Base-by-base conservation (phyloP, 2,329 filamentous ascomycete species). In the Aspergillus niger region DNA sequence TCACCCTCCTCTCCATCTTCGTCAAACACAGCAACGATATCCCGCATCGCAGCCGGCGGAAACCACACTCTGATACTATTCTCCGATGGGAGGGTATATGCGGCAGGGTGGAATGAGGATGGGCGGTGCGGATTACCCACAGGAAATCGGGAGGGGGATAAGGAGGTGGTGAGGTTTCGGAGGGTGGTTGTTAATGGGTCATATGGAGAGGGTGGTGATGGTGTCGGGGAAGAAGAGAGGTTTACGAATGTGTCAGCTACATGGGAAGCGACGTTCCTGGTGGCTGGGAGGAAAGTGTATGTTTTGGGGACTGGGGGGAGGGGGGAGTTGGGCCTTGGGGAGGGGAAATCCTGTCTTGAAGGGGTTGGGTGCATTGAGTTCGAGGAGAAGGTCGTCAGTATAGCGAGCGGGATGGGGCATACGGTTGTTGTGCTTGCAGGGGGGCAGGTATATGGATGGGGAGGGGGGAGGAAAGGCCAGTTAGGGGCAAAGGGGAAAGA, bases 391-490 rank as follows among this genome's bases (percentile, higher is more conserved):
- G 74, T 96, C 3, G 76, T 85, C 1, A 84, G 89, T 60, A 72
- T 97, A 26, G 81, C 88, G 2, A 89, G 91, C 10, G 87, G 90
- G 32, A 90, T 96, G 81, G 87, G 86, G 22, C 95, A 99, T 72
- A 86, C 87, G 0, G 85, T 96, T 15, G 86, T 81, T 1, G 84
- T 97, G 0, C 77, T 96, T 3, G 84, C 84, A 47, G 89, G 90
- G 71, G 94, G 93, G 0, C 83, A 90, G 15, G 88, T 89, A 1
- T 96, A 90, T 72, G 93, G 92, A 2, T 98, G 94, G 94, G 95
- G 95, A 0, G 91, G 87, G 68, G 89, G 90, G 13, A 85, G 92
- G 24, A 95, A 97, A 72, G 91, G 91, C 0, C 94, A 99, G 73
- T 78, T 96, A 1, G 93, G 92, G 0, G 76, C 80, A 44, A 83